phyloP scores from a whole-genome alignment of 164 flowering plant species.

The Nelumbo lutea region DNA sequence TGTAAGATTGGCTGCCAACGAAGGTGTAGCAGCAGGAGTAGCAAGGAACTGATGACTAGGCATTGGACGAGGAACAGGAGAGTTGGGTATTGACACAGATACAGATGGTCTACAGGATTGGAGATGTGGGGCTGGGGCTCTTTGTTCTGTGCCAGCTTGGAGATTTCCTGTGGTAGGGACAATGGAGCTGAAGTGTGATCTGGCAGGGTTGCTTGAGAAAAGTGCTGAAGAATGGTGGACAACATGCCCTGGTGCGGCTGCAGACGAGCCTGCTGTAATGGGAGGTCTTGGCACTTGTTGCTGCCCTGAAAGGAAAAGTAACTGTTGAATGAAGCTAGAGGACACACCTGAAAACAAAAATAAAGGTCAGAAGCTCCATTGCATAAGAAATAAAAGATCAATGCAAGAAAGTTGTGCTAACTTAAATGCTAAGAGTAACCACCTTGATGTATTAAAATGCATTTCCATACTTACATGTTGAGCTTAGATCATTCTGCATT shows the following conservation, averaged over 20 bases:
- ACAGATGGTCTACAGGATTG: conserved; percentile 34
- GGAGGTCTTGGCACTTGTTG: conserved; percentile 21
- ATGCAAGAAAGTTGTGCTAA: no score
- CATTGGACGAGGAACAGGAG: conserved; percentile 12
- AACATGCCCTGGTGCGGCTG: conserved; percentile 19
- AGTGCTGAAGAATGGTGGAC: conserved; percentile 27
- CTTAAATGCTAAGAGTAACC: no score
- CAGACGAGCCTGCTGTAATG: neutral
- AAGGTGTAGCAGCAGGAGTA: no score
- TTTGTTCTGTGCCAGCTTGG: conserved; percentile 30
- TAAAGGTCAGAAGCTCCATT: neutral
- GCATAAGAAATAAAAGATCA: neutral
- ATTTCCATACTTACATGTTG: no score
- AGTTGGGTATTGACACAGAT: conserved; percentile 14
- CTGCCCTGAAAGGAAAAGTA: conserved; percentile 18
- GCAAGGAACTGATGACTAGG: conserved; percentile 10
- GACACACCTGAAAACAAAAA: conserved; percentile 15
- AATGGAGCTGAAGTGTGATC: conserved; percentile 15
- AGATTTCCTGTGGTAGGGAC: conserved; percentile 23
- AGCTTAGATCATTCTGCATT: no score
- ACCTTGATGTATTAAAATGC: no score
- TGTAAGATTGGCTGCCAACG: no score
- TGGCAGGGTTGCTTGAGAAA: conserved; percentile 19
- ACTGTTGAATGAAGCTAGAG: conserved; percentile 26
- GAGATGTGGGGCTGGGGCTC: conserved; percentile 58